Conservation (phyloP, 1,284 basidiomycete genomes). For the Boletellus deceptivus region DNA sequence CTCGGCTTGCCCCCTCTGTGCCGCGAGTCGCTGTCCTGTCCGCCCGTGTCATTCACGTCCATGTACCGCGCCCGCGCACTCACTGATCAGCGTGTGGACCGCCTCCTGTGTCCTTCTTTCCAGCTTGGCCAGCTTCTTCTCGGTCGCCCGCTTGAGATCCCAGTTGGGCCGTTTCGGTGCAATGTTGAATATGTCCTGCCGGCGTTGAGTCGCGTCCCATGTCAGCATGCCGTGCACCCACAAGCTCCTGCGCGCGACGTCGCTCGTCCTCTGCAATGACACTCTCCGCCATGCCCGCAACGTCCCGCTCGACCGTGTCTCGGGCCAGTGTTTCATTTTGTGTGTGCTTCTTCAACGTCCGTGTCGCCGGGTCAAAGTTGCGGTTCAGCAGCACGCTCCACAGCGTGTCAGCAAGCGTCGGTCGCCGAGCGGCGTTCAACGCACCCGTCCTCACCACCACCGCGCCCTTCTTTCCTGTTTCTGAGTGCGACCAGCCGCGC, state of each 20-base stretch:
- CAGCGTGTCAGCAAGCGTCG: constrained; percentile 1
- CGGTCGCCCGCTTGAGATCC: constrained; percentile 95
- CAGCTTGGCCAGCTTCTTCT: constrained; percentile 85
- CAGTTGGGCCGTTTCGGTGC: constrained; percentile 96
- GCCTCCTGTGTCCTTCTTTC: constrained; percentile 90
- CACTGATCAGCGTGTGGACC: constrained; percentile 90
- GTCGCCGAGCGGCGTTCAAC: constrained; percentile 15
- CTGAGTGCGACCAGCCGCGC: constrained; percentile 80
- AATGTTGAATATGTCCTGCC: constrained; percentile 92
- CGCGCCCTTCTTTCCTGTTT: constrained; percentile 70
- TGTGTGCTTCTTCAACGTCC: constrained; percentile 68
- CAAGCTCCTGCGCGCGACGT: constrained; percentile 82
- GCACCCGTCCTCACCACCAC: constrained; percentile 31
- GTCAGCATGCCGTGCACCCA: constrained; percentile 40
- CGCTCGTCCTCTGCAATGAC: constrained; percentile 87
- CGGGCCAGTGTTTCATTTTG: constrained; percentile 56
- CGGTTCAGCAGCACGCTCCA: constrained; percentile 63
- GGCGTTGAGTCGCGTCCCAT: constrained; percentile 10
- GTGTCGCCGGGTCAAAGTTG: constrained; percentile 84
- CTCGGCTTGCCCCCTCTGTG: constrained; percentile 73
- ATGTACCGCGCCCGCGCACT: constrained; percentile 35
- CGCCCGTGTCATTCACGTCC: constrained; percentile 3
- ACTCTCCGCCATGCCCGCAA: constrained; percentile 79
- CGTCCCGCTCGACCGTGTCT: constrained; percentile 86
- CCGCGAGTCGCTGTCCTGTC: constrained; percentile 70